Percentiles rank a stretch among this genome's conserved stretches.
Evolutionary conservation across 306 rosid genomes (phyloP).

Genomic region (Urtica urens): DNA sequence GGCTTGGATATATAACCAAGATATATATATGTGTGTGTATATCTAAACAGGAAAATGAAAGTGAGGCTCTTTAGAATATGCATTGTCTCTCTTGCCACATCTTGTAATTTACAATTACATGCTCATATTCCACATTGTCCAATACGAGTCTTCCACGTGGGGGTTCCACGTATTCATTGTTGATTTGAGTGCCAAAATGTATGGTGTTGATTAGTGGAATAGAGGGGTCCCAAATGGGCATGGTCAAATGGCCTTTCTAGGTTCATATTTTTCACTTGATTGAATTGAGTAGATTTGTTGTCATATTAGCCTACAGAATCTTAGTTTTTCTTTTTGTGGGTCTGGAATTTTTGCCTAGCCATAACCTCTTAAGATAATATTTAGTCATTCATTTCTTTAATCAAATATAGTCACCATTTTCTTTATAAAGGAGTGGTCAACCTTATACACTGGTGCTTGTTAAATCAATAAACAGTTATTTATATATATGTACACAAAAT

Average conservation of each 20-base stretch:
- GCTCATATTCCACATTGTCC: constrained; percentile 34
- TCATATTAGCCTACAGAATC: constrained; percentile 37
- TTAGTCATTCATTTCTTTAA: too few species aligned
- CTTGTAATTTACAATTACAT: neutral
- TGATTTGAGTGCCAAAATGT: constrained; percentile 17
- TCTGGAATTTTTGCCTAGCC: constrained; percentile 37
- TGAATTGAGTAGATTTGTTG: constrained; percentile 38
- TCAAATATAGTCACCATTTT: too few species aligned
- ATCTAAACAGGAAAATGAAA: neutral
- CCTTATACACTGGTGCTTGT: too few species aligned
- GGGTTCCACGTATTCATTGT: neutral
- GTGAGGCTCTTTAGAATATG: constrained; percentile 34
- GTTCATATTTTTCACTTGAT: constrained; percentile 43
- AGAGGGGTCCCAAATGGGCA: constrained; percentile 25
- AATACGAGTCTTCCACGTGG: constrained; percentile 23
- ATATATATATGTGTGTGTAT: neutral
- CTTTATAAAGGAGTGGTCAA: too few species aligned
- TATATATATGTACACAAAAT: too few species aligned
- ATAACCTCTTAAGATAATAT: neutral
- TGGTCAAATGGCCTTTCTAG: constrained; percentile 58
- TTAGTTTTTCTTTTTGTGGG: constrained; percentile 44
- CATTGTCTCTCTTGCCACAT: constrained; percentile 18
- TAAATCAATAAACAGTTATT: too few species aligned
- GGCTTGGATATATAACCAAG: constrained; percentile 22
- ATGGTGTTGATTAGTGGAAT: too few species aligned